Conservation (phyloP, 345 rosid genomes). For the Fremontodendron californicum region DNA sequence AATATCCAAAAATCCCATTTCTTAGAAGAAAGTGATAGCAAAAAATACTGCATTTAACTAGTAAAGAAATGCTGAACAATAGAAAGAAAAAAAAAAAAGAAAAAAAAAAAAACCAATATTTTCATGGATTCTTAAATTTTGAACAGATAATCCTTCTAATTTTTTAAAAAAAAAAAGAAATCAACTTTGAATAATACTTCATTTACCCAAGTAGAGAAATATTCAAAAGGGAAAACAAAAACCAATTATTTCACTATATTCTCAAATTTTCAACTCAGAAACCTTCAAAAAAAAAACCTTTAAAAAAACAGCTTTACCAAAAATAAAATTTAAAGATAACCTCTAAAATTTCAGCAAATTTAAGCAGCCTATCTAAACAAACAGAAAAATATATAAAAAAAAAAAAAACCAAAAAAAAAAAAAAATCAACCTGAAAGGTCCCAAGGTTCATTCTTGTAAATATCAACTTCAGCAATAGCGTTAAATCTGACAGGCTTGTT, state of each 20-base stretch:
- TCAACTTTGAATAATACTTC: neutral
- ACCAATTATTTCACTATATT: neutral
- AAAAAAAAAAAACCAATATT: neutral
- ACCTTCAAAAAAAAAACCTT: neutral
- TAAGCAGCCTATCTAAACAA: neutral
- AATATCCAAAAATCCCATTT: neutral
- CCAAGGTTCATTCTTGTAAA: slow-evolving; percentile 89
- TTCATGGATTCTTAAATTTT: neutral
- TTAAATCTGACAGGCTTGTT: slow-evolving; percentile 67
- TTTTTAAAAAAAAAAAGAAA: neutral
- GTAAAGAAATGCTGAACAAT: neutral
- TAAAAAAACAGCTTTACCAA: neutral
- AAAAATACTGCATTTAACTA: neutral
- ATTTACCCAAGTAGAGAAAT: neutral
- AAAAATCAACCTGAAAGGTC: slow-evolving; percentile 56
- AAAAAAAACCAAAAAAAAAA: neutral
- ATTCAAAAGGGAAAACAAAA: neutral
- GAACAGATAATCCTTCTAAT: neutral
- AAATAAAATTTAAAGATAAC: neutral
- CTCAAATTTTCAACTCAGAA: neutral
- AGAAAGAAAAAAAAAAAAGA: neutral
- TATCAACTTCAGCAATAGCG: slow-evolving; percentile 75
- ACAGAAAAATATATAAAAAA: neutral
- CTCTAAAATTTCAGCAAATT: neutral
- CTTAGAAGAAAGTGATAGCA: neutral